Evolutionary conservation across 2,329 filamentous ascomycete species (phyloP), one percentile per base, ranked within the genome.

Genomic region (Microcyclosporella mali): DNA sequence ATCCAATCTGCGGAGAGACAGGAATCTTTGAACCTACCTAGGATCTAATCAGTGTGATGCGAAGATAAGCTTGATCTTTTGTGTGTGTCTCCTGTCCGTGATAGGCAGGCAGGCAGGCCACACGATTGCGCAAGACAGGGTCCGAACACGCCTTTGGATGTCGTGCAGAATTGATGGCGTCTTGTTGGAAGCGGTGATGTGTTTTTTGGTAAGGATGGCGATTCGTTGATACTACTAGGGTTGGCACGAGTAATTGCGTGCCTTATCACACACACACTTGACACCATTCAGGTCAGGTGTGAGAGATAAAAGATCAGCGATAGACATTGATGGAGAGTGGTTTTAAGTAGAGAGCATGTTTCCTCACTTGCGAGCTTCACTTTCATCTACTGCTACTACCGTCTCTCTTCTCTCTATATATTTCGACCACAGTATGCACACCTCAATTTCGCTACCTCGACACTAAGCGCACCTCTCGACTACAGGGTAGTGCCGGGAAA

Each of bases 131-230:
- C 30, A 14, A 32, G 12, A 12, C 30, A 32, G 30, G 30, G 30
- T 32, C n/a, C 30, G n/a, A 16, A 32, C 12, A 32, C 30, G 30
- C 30, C 12, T 14, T n/a, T n/a, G n/a, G 12, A 32, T 32, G 11
- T 32, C 30, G 30, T 32, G 30, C 30, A 32, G 30, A 32, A 32
- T n/a, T n/a, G n/a, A n/a, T n/a, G 30, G 30, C 30, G 30, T 32
- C n/a, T 16, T n/a, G n/a, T n/a, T n/a, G n/a, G 15, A 32, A 16
- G 30, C 30, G 30, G n/a, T n/a, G n/a, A n/a, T n/a, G n/a, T n/a
- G n/a, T n/a, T n/a, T n/a, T n/a, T n/a, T n/a, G n/a, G n/a, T n/a
- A n/a, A n/a, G 12, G 30, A 32, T 12, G 15, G 30, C 15, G 30
- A 32, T 32, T 32, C 30, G 30, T 32, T 16, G 30, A 16, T 16